These are phyloP conservation scores for Erigeron philadelphicus DNA, from an alignment of 140 eudicot species.

Conservation along the genomic window DNA sequence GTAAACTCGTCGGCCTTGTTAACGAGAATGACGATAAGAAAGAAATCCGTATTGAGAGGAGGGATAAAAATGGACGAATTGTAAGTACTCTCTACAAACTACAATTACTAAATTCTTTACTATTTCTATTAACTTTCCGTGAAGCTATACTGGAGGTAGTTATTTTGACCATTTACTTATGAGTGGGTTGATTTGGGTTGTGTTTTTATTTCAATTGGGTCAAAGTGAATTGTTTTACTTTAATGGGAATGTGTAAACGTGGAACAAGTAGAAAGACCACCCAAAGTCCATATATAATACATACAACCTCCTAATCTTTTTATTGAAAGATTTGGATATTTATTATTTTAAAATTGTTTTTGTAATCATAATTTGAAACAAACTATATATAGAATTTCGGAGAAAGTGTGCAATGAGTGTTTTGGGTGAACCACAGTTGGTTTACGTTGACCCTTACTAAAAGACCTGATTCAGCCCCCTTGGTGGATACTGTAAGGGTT, in stretches of 20 bases:
- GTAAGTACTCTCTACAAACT: constrained; percentile 42
- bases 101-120: neutral
- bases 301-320: neutral
- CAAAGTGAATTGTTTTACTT: neutral
- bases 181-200: neutral
- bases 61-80: constrained; percentile 87
- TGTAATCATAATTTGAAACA: neutral
- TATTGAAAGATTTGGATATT: neutral
- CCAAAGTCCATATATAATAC: neutral
- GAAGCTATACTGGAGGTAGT: neutral
- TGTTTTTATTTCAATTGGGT: neutral
- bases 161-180: neutral
- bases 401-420: neutral
- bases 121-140: neutral
- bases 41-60: constrained; percentile 83
- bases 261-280: neutral
- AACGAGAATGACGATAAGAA: constrained; percentile 55
- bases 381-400: neutral
- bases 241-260: neutral
- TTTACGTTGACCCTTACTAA: neutral
- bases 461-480: neutral
- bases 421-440: neutral
- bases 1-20: constrained; percentile 86
- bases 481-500: neutral
- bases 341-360: neutral